phyloP scores from a whole-genome alignment of 768 basidiomycete genomes.

The Lentinula edodes region DNA sequence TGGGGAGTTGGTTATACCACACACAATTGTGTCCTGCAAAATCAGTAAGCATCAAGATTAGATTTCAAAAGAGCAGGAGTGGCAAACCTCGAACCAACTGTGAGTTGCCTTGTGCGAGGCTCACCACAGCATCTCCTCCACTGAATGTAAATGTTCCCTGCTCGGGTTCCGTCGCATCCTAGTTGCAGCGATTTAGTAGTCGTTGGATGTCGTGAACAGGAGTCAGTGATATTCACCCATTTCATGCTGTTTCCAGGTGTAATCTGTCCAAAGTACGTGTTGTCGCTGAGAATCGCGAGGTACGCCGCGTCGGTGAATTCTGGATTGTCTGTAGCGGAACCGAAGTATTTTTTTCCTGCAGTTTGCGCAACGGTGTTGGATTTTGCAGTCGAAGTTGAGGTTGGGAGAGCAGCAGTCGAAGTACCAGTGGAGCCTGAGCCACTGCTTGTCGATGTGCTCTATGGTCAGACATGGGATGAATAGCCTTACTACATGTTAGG shows the following conservation, averaged over 20 bases:
- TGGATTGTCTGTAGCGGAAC: conserved; percentile 42
- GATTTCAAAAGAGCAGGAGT: background rate
- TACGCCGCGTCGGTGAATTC: conserved; percentile 40
- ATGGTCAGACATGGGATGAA: background rate
- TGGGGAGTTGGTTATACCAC: conserved; percentile 39
- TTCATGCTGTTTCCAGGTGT: conserved; percentile 52
- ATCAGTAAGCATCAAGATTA: background rate
- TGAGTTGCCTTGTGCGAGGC: conserved; percentile 27
- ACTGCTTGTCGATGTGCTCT: background rate
- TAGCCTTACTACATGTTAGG: background rate
- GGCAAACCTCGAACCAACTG: conserved; percentile 27
- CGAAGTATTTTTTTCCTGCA: conserved; percentile 45
- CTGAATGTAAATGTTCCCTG: conserved; percentile 28
- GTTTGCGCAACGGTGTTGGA: conserved; percentile 29
- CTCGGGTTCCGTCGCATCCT: conserved; percentile 34
- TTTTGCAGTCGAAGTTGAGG: conserved; percentile 16
- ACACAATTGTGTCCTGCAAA: conserved; percentile 28
- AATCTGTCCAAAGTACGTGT: conserved; percentile 36
- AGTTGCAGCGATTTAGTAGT: background rate
- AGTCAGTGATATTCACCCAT: conserved; percentile 32
- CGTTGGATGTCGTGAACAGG: background rate
- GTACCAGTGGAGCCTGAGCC: background rate
- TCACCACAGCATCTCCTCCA: conserved; percentile 27
- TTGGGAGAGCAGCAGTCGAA: conserved; percentile 8
- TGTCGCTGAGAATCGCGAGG: conserved; percentile 31